phyloP scores from a whole-genome alignment of 768 basidiomycete species.

The Russula foetens region DNA sequence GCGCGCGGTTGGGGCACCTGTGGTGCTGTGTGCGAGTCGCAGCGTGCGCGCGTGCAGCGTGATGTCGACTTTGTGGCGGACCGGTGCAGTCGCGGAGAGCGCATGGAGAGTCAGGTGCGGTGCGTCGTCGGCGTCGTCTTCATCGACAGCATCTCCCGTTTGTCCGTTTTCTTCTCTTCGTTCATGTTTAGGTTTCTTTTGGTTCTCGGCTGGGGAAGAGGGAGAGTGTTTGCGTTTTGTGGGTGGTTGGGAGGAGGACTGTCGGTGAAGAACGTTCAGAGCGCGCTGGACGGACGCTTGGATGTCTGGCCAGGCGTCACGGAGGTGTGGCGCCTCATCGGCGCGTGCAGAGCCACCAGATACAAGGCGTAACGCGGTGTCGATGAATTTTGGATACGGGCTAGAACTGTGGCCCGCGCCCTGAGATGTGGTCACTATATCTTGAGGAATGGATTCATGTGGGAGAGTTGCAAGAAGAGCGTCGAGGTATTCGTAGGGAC shows the following conservation, averaged over 20 bases:
- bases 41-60: constrained; percentile 44
- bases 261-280: not conserved
- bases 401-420: not conserved
- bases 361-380: constrained; percentile 8
- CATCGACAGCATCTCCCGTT: constrained; percentile 10
- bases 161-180: not conserved
- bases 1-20: constrained; percentile 41
- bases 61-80: constrained; percentile 71
- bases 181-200: constrained; percentile 5
- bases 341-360: not conserved
- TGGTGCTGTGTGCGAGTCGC: constrained; percentile 42
- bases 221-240: constrained; percentile 12
- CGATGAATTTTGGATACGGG: not conserved
- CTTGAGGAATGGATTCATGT: not conserved
- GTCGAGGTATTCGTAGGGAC: constrained; percentile 1
- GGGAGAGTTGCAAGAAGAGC: constrained; percentile 10
- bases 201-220: not conserved
- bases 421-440: not conserved
- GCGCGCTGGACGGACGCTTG: constrained; percentile 4
- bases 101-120: constrained; percentile 53
- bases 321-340: constrained; percentile 3
- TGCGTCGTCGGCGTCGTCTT: constrained; percentile 26
- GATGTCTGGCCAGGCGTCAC: constrained; percentile 6
- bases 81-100: constrained; percentile 61
- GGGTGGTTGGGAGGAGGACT: not conserved